Conservation (phyloP, 2,329 filamentous ascomycete species). For the Colletotrichum echinochloae region DNA sequence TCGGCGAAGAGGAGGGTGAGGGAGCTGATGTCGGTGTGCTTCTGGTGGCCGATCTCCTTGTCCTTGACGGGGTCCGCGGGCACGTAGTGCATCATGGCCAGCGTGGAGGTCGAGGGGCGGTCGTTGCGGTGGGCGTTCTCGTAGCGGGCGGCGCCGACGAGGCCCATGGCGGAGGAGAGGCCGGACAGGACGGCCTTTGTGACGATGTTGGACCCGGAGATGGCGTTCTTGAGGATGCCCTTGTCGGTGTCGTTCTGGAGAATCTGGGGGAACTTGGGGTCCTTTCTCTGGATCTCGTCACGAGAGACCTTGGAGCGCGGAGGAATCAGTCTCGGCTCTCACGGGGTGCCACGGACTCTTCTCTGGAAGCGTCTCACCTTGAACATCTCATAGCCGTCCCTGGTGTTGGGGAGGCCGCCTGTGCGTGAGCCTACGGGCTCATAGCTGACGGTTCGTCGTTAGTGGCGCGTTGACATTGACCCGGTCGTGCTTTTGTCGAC, state of each 20-base stretch:
- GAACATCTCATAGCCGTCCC: conserved; percentile 66
- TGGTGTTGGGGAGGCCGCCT: conserved; percentile 60
- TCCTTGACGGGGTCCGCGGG: conserved; percentile 55
- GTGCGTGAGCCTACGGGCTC: conserved; percentile 62
- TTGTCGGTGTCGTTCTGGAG: conserved; percentile 63
- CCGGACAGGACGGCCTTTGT: conserved; percentile 62
- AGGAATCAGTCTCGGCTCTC: neutral
- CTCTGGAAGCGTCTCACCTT: conserved; percentile 51
- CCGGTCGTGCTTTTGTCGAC: conserved; percentile 30
- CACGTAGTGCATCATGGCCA: conserved; percentile 68
- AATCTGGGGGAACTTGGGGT: conserved; percentile 58
- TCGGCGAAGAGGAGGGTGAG: conserved; percentile 67
- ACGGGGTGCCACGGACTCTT: rapidly evolving
- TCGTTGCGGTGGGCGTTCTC: conserved; percentile 65
- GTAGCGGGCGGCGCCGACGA: conserved; percentile 59
- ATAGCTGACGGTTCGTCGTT: conserved; percentile 49
- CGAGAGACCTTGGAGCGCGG: conserved; percentile 51
- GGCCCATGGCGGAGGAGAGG: conserved; percentile 60
- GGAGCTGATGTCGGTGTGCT: conserved; percentile 68
- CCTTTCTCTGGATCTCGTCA: conserved; percentile 62
- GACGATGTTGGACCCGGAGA: conserved; percentile 62
- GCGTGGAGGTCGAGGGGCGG: conserved; percentile 59
- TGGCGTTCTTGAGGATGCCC: conserved; percentile 61
- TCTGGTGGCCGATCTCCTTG: conserved; percentile 64
- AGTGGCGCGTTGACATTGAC: conserved; percentile 9